Evolutionary conservation across 1,284 basidiomycete genomes (phyloP).

Genomic region (Ceratobasidium papillatum): DNA sequence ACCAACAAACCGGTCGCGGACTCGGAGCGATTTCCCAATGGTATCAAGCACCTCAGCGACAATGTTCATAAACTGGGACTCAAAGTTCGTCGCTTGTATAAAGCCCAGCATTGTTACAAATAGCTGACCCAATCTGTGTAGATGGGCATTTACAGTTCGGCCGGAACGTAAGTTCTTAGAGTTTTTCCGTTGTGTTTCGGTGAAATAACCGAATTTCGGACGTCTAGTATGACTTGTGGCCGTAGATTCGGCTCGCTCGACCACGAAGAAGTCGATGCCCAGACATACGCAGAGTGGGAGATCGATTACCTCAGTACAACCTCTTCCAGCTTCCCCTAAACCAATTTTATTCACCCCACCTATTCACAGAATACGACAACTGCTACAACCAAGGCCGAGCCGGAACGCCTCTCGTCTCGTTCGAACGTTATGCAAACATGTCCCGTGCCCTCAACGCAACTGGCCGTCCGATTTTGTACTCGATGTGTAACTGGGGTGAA

Average conservation of each 20-base stretch:
- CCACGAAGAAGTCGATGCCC: constrained; percentile 59
- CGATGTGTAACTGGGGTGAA: constrained; percentile 62
- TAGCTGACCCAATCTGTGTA: constrained; percentile 38
- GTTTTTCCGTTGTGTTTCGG: constrained; percentile 38
- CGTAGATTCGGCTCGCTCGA: constrained; percentile 58
- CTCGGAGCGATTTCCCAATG: constrained; percentile 57
- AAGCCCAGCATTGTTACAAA: not conserved
- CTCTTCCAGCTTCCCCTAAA: not conserved
- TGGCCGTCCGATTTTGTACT: constrained; percentile 61
- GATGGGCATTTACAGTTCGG: constrained; percentile 61
- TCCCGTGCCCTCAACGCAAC: constrained; percentile 59
- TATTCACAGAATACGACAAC: constrained; percentile 57
- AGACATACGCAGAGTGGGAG: constrained; percentile 59
- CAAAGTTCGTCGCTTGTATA: constrained; percentile 50
- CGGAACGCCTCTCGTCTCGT: constrained; percentile 56
- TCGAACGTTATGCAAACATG: constrained; percentile 61
- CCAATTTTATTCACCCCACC: not conserved
- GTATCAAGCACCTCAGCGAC: constrained; percentile 55
- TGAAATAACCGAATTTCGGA: not conserved
- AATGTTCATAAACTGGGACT: constrained; percentile 57
- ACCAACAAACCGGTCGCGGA: constrained; percentile 51
- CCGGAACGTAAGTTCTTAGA: constrained; percentile 53
- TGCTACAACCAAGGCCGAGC: constrained; percentile 59
- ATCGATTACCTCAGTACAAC: constrained; percentile 56
- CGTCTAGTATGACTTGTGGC: constrained; percentile 55